Conservation (phyloP, 2,329 filamentous ascomycete species). For the Paecilomyces variotii region DNA sequence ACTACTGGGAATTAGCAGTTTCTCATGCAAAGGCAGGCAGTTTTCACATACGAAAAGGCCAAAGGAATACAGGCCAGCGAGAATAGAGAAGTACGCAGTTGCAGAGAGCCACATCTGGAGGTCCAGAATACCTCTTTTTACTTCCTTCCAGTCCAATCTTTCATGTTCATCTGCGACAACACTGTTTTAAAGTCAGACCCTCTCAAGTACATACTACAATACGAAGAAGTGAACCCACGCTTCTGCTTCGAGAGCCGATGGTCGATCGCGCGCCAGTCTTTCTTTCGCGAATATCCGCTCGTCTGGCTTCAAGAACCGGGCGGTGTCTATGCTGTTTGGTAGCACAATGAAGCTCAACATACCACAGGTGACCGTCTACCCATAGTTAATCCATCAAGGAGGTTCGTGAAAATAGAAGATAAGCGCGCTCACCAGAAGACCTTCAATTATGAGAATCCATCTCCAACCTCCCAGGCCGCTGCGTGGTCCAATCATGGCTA, state of each 20-base stretch:
- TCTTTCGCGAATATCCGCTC: constrained; percentile 45
- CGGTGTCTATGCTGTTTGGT: constrained; percentile 48
- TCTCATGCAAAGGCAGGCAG: background rate
- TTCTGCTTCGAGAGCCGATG: constrained; percentile 11
- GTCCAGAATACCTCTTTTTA: constrained; percentile 53
- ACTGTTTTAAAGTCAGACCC: constrained; percentile 7
- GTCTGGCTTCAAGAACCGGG: constrained; percentile 45
- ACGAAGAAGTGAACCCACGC: background rate
- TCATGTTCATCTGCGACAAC: constrained; percentile 29
- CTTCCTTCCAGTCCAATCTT: constrained; percentile 53
- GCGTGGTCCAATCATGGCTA: constrained; percentile 50
- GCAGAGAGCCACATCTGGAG: constrained; percentile 57
- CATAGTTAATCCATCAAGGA: background rate
- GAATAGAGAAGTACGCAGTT: constrained; percentile 52
- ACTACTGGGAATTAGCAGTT: constrained; percentile 21
- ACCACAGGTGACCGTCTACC: constrained; percentile 48
- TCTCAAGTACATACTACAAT: background rate
- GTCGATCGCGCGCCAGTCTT: constrained; percentile 36
- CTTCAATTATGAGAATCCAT: constrained; percentile 57
- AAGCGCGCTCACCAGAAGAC: constrained; percentile 25
- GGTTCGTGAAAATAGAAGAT: background rate
- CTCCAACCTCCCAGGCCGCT: constrained; percentile 51
- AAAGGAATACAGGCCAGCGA: constrained; percentile 54
- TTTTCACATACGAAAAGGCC: constrained; percentile 49
- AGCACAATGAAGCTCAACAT: constrained; percentile 46